These are phyloP conservation scores for Termitomyces sp. DNA, from an alignment of 768 basidiomycete species.

Conservation along the genomic window DNA sequence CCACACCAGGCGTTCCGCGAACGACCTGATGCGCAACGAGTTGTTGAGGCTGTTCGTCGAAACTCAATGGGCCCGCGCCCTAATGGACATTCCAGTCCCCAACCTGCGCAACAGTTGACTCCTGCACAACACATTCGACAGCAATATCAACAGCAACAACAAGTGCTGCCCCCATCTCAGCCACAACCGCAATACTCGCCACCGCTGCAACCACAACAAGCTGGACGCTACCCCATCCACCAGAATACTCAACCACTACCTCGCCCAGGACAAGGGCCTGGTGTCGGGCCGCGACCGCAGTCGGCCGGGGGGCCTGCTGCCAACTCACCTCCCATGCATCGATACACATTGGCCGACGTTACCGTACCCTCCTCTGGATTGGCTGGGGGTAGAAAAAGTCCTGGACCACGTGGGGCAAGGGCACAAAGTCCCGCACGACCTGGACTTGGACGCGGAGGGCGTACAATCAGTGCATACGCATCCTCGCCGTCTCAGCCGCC, in stretches of 20 bases:
- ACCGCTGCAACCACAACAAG: slow-evolving; percentile 8
- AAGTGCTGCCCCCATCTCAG: slow-evolving; percentile 11
- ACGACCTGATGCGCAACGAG: slow-evolving; percentile 35
- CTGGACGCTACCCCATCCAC: slow-evolving; percentile 9
- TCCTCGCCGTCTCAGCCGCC: background rate
- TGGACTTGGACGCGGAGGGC: slow-evolving; percentile 9
- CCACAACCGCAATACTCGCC: slow-evolving; percentile 14
- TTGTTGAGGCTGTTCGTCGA: slow-evolving; percentile 55
- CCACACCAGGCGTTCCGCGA: slow-evolving; percentile 7
- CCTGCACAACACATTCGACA: slow-evolving; percentile 16
- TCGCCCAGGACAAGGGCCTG: slow-evolving; percentile 8
- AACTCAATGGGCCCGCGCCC: slow-evolving; percentile 31
- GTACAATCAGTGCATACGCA: slow-evolving; percentile 1
- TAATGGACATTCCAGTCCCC: slow-evolving; percentile 2
- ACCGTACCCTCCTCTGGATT: slow-evolving; percentile 11
- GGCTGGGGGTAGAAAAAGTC: slow-evolving; percentile 14
- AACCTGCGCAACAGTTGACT: slow-evolving; percentile 12
- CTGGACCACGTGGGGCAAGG: slow-evolving; percentile 14
- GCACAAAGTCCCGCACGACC: slow-evolving; percentile 11
- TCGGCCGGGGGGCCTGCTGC: slow-evolving; percentile 8
- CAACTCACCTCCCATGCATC: slow-evolving; percentile 31
- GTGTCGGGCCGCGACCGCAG: slow-evolving; percentile 12
- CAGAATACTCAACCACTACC: slow-evolving; percentile 3
- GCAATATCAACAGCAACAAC: slow-evolving; percentile 14
- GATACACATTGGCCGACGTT: slow-evolving; percentile 48